A percentile compares a stretch with the other conserved stretches of the same genome.
phyloP scores from a whole-genome alignment of 192 early-diverging fungal genomes.

The Chytriomyces confervae region DNA sequence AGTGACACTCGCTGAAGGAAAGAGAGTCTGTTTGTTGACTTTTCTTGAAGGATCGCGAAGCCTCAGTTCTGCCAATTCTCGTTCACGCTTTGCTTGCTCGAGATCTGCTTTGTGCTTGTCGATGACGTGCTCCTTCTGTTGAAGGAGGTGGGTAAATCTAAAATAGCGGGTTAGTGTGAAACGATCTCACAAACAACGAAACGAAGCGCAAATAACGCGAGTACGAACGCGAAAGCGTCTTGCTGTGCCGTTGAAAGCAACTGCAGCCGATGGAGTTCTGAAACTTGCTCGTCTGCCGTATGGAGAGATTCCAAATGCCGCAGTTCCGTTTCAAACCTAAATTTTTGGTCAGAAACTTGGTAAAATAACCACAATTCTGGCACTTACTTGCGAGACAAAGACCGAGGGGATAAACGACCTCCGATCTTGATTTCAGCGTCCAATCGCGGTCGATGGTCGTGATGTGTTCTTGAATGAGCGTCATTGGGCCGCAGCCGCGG shows the following conservation, averaged over 20 bases:
- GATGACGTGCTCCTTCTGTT: not conserved
- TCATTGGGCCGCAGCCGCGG: not conserved
- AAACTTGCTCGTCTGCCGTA: not conserved
- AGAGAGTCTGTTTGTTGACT: not conserved
- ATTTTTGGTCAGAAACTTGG: not conserved
- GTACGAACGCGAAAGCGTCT: not conserved
- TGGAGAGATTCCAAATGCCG: slow-evolving; percentile 3
- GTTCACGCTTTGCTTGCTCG: not conserved
- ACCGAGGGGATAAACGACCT: slow-evolving; percentile 8
- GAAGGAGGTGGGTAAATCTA: not conserved
- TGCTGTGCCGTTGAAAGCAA: not conserved
- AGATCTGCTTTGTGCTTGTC: slow-evolving; percentile 6
- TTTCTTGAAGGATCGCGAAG: not conserved
- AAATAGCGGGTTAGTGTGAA: not conserved
- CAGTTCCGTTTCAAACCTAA: slow-evolving; percentile 19
- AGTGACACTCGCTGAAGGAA: not conserved
- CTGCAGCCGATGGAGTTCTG: not conserved
- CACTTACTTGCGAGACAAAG: slow-evolving; percentile 20
- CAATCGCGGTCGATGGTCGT: not conserved
- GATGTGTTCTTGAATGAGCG: not conserved
- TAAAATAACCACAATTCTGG: not conserved
- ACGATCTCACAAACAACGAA: not conserved
- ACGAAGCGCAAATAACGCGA: too few relatives aligned
- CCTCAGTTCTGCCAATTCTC: slow-evolving; percentile 7
- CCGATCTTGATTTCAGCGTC: not conserved